Evolutionary conservation across 1,284 basidiomycete species (phyloP).

Genomic region (Porogramme epimiltina): DNA sequence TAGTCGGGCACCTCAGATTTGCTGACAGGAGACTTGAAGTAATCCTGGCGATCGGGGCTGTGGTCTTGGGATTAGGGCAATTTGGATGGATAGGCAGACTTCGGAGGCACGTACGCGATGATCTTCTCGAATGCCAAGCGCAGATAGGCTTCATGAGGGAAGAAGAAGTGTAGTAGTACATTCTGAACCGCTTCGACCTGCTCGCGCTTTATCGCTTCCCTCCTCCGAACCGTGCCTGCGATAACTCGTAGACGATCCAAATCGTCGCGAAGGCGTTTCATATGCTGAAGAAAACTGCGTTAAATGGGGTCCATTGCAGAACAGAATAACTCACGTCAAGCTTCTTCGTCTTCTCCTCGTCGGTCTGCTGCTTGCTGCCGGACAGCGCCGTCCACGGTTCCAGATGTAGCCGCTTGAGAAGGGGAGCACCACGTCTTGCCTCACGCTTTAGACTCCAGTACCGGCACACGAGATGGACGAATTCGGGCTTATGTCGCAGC

Average conservation of each 20-base stretch:
- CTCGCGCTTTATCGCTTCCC: slow-evolving; percentile 83
- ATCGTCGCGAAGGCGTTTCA: slow-evolving; percentile 76
- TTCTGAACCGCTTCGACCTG: slow-evolving; percentile 75
- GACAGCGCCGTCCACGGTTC: slow-evolving; percentile 95
- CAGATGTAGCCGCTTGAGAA: slow-evolving; percentile 92
- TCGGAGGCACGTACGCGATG: slow-evolving; percentile 47
- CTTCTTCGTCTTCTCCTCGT: slow-evolving; percentile 85
- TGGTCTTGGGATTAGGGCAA: too few relatives aligned
- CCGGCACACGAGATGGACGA: slow-evolving; percentile 79
- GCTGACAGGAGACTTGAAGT: slow-evolving; percentile 85
- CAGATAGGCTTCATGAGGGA: slow-evolving; percentile 66
- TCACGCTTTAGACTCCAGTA: slow-evolving; percentile 99
- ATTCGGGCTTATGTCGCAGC: slow-evolving; percentile 78
- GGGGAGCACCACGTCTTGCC: slow-evolving; percentile 87
- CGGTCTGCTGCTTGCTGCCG: slow-evolving; percentile 66
- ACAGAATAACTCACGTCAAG: slow-evolving; percentile 60
- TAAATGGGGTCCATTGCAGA: neutral
- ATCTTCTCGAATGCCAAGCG: slow-evolving; percentile 74
- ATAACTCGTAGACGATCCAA: slow-evolving; percentile 77
- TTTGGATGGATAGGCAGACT: neutral
- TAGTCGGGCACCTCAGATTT: slow-evolving; percentile 88
- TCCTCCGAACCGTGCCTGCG: slow-evolving; percentile 73
- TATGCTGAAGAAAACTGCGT: slow-evolving; percentile 53
- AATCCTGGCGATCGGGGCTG: slow-evolving; percentile 75
- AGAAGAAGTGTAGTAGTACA: slow-evolving; percentile 65